A percentile compares a stretch with the other conserved stretches of the same genome.
phyloP scores from a whole-genome alignment of 2,329 filamentous ascomycete genomes.

The Pestalotiopsis sp. region DNA sequence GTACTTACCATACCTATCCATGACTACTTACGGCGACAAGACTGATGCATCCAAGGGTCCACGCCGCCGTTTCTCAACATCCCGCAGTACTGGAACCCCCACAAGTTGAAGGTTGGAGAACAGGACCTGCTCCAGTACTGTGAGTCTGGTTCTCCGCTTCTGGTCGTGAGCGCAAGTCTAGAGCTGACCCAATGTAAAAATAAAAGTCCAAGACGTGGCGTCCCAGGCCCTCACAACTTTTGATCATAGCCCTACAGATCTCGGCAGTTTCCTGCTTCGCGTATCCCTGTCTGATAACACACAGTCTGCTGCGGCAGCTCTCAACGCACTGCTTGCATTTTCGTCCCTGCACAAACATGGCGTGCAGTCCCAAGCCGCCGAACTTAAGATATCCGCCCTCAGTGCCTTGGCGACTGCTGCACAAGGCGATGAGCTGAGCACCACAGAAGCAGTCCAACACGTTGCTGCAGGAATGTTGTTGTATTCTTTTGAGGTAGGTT shows the following conservation, averaged over 20 bases:
- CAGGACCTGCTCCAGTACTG: conserved; percentile 20
- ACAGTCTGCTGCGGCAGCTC: conserved; percentile 19
- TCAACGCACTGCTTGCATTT: conserved; percentile 23
- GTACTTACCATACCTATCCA: too few species aligned
- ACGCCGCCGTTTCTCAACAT: conserved; percentile 14
- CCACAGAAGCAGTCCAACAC: conserved; percentile 25
- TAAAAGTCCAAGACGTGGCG: conserved; percentile 20
- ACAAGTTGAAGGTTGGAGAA: conserved; percentile 14
- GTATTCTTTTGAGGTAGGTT: conserved; percentile 24
- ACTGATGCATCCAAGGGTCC: neutral
- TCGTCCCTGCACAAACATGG: conserved; percentile 22
- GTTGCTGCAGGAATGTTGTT: conserved; percentile 28
- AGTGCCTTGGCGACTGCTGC: conserved; percentile 16
- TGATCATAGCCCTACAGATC: conserved; percentile 18
- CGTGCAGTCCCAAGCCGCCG: conserved; percentile 19
- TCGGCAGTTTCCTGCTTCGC: conserved; percentile 24
- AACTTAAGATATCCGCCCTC: conserved; percentile 25
- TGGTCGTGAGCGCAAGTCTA: conserved; percentile 4
- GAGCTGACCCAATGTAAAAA: neutral
- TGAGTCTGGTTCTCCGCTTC: conserved; percentile 8
- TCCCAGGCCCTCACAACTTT: conserved; percentile 24
- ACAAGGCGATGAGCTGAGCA: conserved; percentile 1
- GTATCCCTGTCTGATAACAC: conserved; percentile 17
- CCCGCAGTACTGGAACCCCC: conserved; percentile 20
- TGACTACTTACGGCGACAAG: too few species aligned